phyloP scores from a whole-genome alignment of 306 rosid species.

The Lathyrus aphaca region DNA sequence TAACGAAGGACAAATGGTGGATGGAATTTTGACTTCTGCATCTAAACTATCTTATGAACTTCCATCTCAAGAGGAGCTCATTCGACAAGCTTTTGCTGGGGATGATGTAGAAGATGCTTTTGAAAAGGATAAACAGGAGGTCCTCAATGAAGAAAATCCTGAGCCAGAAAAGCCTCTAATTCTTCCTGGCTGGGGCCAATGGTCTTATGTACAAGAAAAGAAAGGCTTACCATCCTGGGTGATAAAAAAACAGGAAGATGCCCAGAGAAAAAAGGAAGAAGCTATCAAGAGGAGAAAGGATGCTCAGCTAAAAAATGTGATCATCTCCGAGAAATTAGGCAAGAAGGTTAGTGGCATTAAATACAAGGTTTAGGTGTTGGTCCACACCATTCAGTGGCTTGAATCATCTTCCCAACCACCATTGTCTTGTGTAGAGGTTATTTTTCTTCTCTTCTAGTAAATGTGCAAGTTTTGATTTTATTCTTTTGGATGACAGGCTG shows the following conservation, averaged over 20 bases:
- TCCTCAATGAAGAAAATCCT: conserved; percentile 80
- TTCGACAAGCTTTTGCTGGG: conserved; percentile 82
- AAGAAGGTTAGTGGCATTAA: conserved; percentile 67
- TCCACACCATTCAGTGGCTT: neutral
- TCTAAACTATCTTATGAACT: conserved; percentile 68
- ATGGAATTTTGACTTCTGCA: conserved; percentile 67
- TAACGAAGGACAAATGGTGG: conserved; percentile 76
- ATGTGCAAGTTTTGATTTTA: conserved; percentile 25
- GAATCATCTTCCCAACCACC: conserved; percentile 19
- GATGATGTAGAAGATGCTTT: conserved; percentile 92
- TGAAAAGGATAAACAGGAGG: conserved; percentile 69
- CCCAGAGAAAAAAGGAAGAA: conserved; percentile 74
- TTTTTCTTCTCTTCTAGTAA: conserved; percentile 5
- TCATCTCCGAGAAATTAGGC: conserved; percentile 80
- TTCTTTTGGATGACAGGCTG: conserved; percentile 66
- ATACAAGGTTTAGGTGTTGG: conserved; percentile 20
- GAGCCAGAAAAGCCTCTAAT: conserved; percentile 81
- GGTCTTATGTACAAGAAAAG: conserved; percentile 83
- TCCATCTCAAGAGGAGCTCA: conserved; percentile 91
- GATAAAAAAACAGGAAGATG: conserved; percentile 73
- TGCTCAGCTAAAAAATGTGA: conserved; percentile 76
- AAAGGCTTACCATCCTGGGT: conserved; percentile 87
- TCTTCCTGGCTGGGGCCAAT: conserved; percentile 99
- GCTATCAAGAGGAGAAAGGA: conserved; percentile 78
- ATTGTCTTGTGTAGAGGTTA: conserved; percentile 1